These are phyloP conservation scores for Linum trigynum DNA, from an alignment of 345 rosid species.

Conservation along the genomic window DNA sequence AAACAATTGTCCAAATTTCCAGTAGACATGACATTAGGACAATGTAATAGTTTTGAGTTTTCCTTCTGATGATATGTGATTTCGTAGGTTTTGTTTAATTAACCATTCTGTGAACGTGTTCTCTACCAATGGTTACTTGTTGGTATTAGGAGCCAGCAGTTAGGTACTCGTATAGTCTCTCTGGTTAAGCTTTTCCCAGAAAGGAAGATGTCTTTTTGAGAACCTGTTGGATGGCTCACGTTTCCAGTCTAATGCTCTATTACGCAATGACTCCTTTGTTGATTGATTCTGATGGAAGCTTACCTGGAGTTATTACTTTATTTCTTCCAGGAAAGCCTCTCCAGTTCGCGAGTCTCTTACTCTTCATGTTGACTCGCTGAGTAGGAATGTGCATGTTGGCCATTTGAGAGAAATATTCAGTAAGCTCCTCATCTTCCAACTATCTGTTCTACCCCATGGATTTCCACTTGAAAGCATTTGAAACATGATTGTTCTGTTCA, in stretches of 20 bases:
- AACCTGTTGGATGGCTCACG: background rate
- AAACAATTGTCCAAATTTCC: no score
- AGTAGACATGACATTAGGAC: no score
- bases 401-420: constrained; percentile 90
- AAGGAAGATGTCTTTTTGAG: no score
- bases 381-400: constrained; percentile 88
- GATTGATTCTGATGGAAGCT: background rate
- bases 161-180: no score
- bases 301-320: background rate
- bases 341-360: constrained; percentile 74
- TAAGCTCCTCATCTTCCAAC: constrained; percentile 23
- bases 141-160: no score
- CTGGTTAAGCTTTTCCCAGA: no score
- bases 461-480: background rate
- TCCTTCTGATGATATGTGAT: no score
- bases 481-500: no score
- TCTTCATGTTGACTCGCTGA: constrained; percentile 74
- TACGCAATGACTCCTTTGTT: background rate
- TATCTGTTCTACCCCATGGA: background rate
- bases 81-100: no score
- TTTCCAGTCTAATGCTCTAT: background rate
- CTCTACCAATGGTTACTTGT: no score
- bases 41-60: no score
- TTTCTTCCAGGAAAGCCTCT: constrained; percentile 61
- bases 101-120: no score